Percentiles rank a stretch among this genome's conserved stretches.
Conservation (phyloP, 208 protist species). For the Wallacemonas sp. region DNA sequence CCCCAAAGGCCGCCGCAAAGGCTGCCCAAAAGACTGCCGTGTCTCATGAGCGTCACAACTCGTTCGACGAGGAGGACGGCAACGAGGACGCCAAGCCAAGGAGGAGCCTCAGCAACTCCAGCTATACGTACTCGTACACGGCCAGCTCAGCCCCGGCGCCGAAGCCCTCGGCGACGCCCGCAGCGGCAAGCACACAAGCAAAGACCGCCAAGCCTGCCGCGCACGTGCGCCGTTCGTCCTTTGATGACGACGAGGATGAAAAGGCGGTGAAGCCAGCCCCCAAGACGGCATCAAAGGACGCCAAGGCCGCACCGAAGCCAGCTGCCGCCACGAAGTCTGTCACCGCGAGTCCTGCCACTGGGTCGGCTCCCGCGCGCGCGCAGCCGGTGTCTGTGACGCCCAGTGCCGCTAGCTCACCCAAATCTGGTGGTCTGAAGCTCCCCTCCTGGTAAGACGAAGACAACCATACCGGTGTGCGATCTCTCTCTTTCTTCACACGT, state of each 20-base stretch:
- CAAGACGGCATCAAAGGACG: background rate
- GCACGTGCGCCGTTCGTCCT: constrained; percentile 27
- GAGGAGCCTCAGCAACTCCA: background rate
- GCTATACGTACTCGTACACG: constrained; percentile 26
- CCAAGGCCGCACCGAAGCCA: too few relatives aligned
- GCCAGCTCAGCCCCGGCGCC: background rate
- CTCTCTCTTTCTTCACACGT: too few relatives aligned
- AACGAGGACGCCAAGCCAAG: constrained; percentile 1
- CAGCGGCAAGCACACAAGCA: background rate
- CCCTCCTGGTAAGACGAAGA: constrained; percentile 28
- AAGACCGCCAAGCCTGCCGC: too few relatives aligned
- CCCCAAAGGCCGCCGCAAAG: background rate
- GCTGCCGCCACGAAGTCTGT: background rate
- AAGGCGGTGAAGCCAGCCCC: background rate
- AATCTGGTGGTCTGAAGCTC: constrained; percentile 26
- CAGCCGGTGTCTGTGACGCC: background rate
- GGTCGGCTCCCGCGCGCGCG: background rate
- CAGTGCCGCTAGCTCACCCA: background rate
- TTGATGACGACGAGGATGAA: constrained; percentile 38
- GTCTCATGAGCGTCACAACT: constrained; percentile 13
- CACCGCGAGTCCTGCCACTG: background rate
- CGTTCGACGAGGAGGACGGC: constrained; percentile 31
- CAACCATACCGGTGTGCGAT: too few relatives aligned
- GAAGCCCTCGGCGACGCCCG: background rate
- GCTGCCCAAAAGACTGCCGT: background rate